Percentiles rank a stretch among this genome's conserved stretches.
phyloP scores from a whole-genome alignment of 78 protist genomes.

The Chrysochromulina parva region DNA sequence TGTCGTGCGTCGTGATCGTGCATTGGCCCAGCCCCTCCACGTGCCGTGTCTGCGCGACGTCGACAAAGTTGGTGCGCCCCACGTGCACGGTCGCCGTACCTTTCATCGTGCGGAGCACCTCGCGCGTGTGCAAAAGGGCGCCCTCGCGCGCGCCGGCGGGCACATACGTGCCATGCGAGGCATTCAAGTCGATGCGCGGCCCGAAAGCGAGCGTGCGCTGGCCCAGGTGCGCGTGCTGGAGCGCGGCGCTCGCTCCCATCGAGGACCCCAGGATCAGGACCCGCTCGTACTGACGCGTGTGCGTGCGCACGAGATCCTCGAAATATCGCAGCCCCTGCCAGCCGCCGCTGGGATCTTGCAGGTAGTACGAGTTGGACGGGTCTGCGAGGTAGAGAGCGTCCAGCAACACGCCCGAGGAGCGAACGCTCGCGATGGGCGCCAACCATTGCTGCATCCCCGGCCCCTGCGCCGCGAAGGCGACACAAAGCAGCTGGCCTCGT shows the following conservation, averaged over 20 bases:
- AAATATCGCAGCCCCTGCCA: too few species aligned
- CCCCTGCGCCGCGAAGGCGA: constrained; percentile 1
- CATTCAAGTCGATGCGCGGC: not conserved
- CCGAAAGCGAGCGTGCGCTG: not conserved
- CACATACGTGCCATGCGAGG: not conserved
- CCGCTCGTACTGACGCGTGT: too few species aligned
- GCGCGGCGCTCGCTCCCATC: not conserved
- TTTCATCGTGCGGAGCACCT: too few species aligned
- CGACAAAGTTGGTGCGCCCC: not conserved
- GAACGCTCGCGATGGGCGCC: not conserved
- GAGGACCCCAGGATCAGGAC: not conserved
- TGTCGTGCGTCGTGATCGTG: too few species aligned
- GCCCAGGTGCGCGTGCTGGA: not conserved
- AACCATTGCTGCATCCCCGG: not conserved
- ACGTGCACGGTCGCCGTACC: not conserved
- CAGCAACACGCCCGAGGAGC: not conserved
- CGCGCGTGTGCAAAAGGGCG: too few species aligned
- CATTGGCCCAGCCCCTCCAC: too few species aligned
- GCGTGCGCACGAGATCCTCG: too few species aligned
- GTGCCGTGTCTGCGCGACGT: not conserved
- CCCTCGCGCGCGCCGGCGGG: not conserved
- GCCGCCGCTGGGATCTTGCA: not conserved
- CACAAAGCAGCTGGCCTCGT: not conserved
- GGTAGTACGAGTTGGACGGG: not conserved
- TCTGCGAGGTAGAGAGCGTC: not conserved